Evolutionary conservation across 495 filamentous ascomycete genomes (phyloP), one percentile per base, ranked within the genome.

Genomic region (Trichoderma parareesei): DNA sequence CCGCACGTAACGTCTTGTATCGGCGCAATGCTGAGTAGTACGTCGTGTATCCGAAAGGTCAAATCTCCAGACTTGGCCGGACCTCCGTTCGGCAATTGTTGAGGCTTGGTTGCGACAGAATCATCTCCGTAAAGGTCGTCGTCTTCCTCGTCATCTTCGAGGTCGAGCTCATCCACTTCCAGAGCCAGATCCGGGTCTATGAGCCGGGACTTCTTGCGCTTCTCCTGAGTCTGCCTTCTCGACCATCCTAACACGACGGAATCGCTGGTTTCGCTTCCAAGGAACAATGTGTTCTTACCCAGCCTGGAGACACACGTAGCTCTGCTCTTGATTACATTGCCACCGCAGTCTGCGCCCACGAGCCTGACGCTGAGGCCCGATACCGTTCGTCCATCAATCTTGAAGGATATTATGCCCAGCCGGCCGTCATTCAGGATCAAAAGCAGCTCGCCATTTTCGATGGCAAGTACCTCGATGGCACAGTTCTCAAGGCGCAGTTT

Each of bases 331-430:
- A 95, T 74, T 13, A 90, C 65, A 59, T 74, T 67, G 3, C 86
- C 87, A 27, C 88, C 89, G 1, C 81, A 71, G 48, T 89, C 83
- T 55, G 75, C 68, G 16, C 80, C 72, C 42, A 97, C 74, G 16
- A 83, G 74, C 60, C 84, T 84, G 59, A 98, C 73, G 5, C 82
- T 84, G 40, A 97, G 79, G 6, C 92, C 92, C 44, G 92, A 96
- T 35, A 99, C 91, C 9, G 91, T 94, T 55, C 93, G 83, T n/a
- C 94, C 94, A 73, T 96, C 92, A 61, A 97, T 83, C 65, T 85
- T 87, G 77, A 99, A 97, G 43, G 82, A 88, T 27, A 98, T 76
- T 38, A 93, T 81, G 14, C 85, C 85, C 57, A 95, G 81, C 42
- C 86, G 81, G 0, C 94, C 95, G 63, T 86, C 88, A 46, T 86